A percentile compares a stretch with the other conserved stretches of the same genome.
Conservation (phyloP, 352 stramenopile species). For the Pythium chondricola region DNA sequence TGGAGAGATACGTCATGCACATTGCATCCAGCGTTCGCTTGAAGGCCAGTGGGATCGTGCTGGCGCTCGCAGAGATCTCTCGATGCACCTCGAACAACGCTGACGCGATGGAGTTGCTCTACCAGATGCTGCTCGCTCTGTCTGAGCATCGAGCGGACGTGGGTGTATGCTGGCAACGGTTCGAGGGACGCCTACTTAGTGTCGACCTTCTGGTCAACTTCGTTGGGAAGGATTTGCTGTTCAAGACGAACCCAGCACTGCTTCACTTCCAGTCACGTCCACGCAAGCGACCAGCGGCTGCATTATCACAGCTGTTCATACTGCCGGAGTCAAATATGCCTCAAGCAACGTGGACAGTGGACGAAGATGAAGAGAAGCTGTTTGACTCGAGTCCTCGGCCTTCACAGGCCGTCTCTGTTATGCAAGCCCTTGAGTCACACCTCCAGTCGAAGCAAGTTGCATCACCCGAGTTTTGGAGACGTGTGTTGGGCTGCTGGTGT, state of each 20-base stretch:
- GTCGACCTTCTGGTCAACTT: conserved; percentile 47
- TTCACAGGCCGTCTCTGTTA: not conserved
- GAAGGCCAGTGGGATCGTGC: conserved; percentile 42
- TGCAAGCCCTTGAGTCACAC: conserved; percentile 1
- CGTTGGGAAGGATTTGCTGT: conserved; percentile 25
- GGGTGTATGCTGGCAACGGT: conserved; percentile 51
- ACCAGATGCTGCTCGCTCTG: conserved; percentile 44
- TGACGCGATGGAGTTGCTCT: conserved; percentile 27
- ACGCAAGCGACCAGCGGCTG: too few relatives aligned
- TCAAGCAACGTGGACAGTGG: conserved; percentile 31
- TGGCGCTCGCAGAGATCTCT: conserved; percentile 32
- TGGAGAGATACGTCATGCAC: conserved; percentile 70
- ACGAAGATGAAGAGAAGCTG: conserved; percentile 17
- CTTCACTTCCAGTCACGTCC: conserved; percentile 1
- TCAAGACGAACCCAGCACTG: not conserved
- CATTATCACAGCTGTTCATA: too few relatives aligned
- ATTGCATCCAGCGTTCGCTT: conserved; percentile 62
- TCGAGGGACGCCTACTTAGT: conserved; percentile 61
- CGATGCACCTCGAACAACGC: not conserved
- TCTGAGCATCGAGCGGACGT: conserved; percentile 16
- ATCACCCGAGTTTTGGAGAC: conserved; percentile 23
- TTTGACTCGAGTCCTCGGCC: not conserved
- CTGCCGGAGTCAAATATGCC: conserved; percentile 7
- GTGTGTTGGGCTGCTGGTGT: conserved; percentile 33
- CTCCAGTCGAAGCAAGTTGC: not conserved